These are phyloP conservation scores for Fusarium sp. DNA, from an alignment of 2,329 filamentous ascomycete species.

Conservation along the genomic window DNA sequence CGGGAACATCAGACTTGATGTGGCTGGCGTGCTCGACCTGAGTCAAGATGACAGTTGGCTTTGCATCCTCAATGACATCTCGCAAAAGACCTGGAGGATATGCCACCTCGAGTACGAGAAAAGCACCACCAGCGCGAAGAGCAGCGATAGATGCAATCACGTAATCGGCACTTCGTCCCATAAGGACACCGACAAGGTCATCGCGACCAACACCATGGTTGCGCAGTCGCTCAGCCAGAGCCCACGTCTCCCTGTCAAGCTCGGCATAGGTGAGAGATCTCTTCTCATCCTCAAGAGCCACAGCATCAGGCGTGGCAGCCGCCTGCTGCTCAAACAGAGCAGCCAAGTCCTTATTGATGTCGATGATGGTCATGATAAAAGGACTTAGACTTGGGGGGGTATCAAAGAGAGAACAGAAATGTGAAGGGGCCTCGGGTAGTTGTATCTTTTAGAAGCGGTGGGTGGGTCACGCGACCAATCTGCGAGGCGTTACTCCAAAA, in stretches of 20 bases:
- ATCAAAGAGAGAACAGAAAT: slow-evolving; percentile 2
- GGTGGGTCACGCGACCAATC: slow-evolving; percentile 46
- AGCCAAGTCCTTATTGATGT: slow-evolving; percentile 77
- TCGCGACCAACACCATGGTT: slow-evolving; percentile 78
- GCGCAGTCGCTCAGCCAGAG: slow-evolving; percentile 73
- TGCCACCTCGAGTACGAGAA: slow-evolving; percentile 82
- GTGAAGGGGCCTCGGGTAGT: slow-evolving; percentile 9
- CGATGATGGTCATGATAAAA: slow-evolving; percentile 71
- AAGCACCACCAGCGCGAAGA: slow-evolving; percentile 83
- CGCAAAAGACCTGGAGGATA: slow-evolving; percentile 80
- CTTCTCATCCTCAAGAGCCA: slow-evolving; percentile 78
- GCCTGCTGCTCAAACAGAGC: slow-evolving; percentile 79
- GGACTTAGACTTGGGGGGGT: neutral
- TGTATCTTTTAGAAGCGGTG: slow-evolving; percentile 27
- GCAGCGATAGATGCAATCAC: slow-evolving; percentile 82
- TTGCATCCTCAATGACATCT: slow-evolving; percentile 82
- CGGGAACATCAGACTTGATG: slow-evolving; percentile 71
- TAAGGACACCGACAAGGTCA: slow-evolving; percentile 78
- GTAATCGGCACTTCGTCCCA: slow-evolving; percentile 81
- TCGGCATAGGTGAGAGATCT: slow-evolving; percentile 77
- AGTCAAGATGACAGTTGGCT: slow-evolving; percentile 77
- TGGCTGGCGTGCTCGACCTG: slow-evolving; percentile 72
- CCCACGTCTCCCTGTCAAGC: slow-evolving; percentile 74
- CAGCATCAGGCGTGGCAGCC: slow-evolving; percentile 72
- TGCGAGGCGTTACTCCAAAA: slow-evolving; percentile 32